phyloP scores from a whole-genome alignment of 1,139 yeast species.

The Yamadazyma triangularis region DNA sequence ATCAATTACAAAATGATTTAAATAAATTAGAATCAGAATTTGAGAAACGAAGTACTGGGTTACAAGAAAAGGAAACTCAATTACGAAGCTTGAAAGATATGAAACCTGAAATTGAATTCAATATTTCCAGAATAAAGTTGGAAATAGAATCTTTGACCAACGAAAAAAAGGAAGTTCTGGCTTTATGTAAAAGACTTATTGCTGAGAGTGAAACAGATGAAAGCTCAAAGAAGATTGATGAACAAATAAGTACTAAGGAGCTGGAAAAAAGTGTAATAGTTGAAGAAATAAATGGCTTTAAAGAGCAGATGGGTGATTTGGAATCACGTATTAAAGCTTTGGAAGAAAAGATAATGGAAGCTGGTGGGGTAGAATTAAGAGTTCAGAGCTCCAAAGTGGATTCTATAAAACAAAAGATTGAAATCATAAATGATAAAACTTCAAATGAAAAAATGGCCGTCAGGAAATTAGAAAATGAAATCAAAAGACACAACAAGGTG shows the following conservation, averaged over 20 bases:
- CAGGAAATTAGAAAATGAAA: conserved; percentile 65
- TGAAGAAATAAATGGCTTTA: conserved; percentile 35
- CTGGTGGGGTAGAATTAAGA: conserved; percentile 86
- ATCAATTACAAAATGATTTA: conserved; percentile 50
- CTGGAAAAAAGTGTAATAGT: conserved; percentile 28
- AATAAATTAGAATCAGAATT: conserved; percentile 52
- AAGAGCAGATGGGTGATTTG: conserved; percentile 52
- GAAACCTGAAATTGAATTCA: conserved; percentile 66
- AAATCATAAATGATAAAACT: conserved; percentile 55
- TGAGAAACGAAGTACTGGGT: conserved; percentile 48
- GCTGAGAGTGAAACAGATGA: conserved; percentile 30
- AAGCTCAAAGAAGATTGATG: conserved; percentile 20
- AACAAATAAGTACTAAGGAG: conserved; percentile 37
- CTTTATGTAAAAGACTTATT: conserved; percentile 30
- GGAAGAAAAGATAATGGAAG: conserved; percentile 78
- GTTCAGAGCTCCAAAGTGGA: conserved; percentile 81
- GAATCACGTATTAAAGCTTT: conserved; percentile 56
- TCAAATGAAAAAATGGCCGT: conserved; percentile 57
- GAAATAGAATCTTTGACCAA: conserved; percentile 61
- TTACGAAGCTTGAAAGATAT: conserved; percentile 56
- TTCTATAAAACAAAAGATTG: conserved; percentile 65
- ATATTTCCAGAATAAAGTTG: conserved; percentile 53
- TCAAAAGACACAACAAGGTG: conserved; percentile 49
- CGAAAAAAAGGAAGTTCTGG: conserved; percentile 41
- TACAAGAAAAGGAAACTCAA: conserved; percentile 56